phyloP scores from a whole-genome alignment of 768 basidiomycete genomes.

The Leccinum subgranulosum region DNA sequence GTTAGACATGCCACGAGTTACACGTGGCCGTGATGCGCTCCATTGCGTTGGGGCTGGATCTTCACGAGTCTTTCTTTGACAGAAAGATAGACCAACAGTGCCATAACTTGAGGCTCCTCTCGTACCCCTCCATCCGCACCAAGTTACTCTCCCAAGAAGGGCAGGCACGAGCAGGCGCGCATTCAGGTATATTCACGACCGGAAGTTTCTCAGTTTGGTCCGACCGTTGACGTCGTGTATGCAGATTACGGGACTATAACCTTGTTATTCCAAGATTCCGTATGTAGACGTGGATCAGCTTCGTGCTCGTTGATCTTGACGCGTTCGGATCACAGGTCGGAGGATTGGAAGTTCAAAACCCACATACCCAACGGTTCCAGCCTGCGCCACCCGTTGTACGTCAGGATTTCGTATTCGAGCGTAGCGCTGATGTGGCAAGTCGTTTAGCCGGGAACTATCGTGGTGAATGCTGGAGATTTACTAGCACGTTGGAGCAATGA shows the following conservation, averaged over 20 bases:
- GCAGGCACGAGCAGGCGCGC: constrained; percentile 79
- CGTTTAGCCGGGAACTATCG: constrained; percentile 69
- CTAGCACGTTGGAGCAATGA: constrained; percentile 84
- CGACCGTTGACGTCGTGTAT: background rate
- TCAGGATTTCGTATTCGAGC: constrained; percentile 1
- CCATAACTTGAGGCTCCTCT: constrained; percentile 78
- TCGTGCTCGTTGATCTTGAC: background rate
- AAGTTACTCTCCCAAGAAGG: constrained; percentile 56
- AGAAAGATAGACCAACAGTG: constrained; percentile 68
- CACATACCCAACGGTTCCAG: constrained; percentile 67
- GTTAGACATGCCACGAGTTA: constrained; percentile 68
- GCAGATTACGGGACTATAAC: constrained; percentile 84
- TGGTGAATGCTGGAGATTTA: constrained; percentile 81
- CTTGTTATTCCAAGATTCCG: constrained; percentile 74
- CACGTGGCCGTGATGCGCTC: constrained; percentile 81
- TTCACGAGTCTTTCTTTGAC: constrained; percentile 76
- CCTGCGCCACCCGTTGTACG: constrained; percentile 75
- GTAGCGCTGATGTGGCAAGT: constrained; percentile 1
- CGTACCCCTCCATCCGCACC: constrained; percentile 74
- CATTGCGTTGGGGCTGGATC: constrained; percentile 74
- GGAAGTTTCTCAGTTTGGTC: background rate
- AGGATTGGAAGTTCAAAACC: constrained; percentile 79
- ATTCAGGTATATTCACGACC: constrained; percentile 50
- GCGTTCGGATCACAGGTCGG: constrained; percentile 50
- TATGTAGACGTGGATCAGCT: constrained; percentile 26